Percentiles rank a stretch among this genome's conserved stretches.
These are phyloP conservation scores for Santalum album DNA, from an alignment of 164 flowering plant genomes.

Conservation along the genomic window DNA sequence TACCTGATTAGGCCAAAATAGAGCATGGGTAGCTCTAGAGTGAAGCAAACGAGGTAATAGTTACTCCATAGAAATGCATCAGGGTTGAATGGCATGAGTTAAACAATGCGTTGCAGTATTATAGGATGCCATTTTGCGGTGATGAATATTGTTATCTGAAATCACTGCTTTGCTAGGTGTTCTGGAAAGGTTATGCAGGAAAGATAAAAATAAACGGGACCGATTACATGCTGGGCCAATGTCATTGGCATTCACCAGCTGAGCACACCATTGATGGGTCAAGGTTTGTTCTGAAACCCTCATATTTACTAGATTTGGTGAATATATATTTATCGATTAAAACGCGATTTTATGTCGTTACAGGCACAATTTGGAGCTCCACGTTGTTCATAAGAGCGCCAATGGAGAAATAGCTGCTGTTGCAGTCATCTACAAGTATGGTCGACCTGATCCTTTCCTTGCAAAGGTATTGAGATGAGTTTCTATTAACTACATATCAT, in stretches of 20 bases:
- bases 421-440: constrained; percentile 44
- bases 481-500: too few species aligned
- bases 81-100: too few species aligned
- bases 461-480: too few species aligned
- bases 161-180: constrained; percentile 21
- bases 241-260: constrained; percentile 70
- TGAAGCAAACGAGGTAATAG: too few species aligned
- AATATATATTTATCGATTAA: too few species aligned
- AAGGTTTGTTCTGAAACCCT: constrained; percentile 20
- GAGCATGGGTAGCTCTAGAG: too few species aligned
- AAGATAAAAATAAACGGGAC: constrained; percentile 33
- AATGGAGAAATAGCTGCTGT: constrained; percentile 36
- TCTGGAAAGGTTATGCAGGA: constrained; percentile 55
- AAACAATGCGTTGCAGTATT: too few species aligned
- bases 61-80: too few species aligned
- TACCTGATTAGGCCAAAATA: not conserved
- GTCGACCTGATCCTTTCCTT: constrained; percentile 51
- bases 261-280: constrained; percentile 56
- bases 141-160: not conserved
- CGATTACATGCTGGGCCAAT: constrained; percentile 27
- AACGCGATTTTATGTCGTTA: too few species aligned
- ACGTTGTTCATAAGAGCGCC: constrained; percentile 42
- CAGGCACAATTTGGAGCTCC: constrained; percentile 49
- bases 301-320: not conserved
- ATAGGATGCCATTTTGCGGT: too few species aligned